Evolutionary conservation across 2,329 filamentous ascomycete genomes (phyloP).

Genomic region (Fusarium duplospermum): DNA sequence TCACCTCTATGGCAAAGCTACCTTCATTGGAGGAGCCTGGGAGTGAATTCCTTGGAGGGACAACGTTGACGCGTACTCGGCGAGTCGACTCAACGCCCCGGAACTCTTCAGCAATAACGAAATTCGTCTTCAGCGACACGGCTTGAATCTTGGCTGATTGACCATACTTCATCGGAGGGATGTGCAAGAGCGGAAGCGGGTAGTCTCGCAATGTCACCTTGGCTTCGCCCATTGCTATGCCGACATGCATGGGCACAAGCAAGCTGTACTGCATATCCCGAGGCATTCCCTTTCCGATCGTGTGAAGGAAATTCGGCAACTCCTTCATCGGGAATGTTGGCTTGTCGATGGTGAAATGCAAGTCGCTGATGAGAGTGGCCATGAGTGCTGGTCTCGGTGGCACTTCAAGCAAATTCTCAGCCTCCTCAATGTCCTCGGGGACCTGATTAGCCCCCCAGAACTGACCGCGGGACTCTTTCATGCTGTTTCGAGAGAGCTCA

Average conservation of each 20-base stretch:
- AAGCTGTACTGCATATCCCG: slow-evolving; percentile 90
- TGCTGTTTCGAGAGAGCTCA: slow-evolving; percentile 75
- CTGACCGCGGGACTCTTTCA: slow-evolving; percentile 80
- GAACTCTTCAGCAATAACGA: slow-evolving; percentile 95
- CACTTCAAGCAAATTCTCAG: slow-evolving; percentile 86
- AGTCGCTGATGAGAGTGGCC: slow-evolving; percentile 82
- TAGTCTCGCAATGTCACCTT: slow-evolving; percentile 92
- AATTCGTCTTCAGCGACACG: slow-evolving; percentile 86
- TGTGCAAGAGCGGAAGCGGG: slow-evolving; percentile 89
- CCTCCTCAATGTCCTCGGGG: slow-evolving; percentile 83
- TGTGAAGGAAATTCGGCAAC: slow-evolving; percentile 85
- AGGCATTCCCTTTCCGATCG: slow-evolving; percentile 97
- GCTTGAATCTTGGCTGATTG: slow-evolving; percentile 86
- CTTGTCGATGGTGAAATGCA: slow-evolving; percentile 89
- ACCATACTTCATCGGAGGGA: slow-evolving; percentile 82
- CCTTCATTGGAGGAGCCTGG: slow-evolving; percentile 66
- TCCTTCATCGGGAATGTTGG: slow-evolving; percentile 88
- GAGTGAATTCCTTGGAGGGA: slow-evolving; percentile 74
- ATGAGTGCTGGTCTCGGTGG: slow-evolving; percentile 87
- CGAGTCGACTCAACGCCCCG: slow-evolving; percentile 83
- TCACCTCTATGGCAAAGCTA: slow-evolving; percentile 85
- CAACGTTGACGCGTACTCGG: slow-evolving; percentile 83
- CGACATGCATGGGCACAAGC: slow-evolving; percentile 88
- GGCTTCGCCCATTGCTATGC: slow-evolving; percentile 90
- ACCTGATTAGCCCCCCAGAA: slow-evolving; percentile 87